Conservation (phyloP, 2,329 filamentous ascomycete genomes). For the Hypoxylon sp. region DNA sequence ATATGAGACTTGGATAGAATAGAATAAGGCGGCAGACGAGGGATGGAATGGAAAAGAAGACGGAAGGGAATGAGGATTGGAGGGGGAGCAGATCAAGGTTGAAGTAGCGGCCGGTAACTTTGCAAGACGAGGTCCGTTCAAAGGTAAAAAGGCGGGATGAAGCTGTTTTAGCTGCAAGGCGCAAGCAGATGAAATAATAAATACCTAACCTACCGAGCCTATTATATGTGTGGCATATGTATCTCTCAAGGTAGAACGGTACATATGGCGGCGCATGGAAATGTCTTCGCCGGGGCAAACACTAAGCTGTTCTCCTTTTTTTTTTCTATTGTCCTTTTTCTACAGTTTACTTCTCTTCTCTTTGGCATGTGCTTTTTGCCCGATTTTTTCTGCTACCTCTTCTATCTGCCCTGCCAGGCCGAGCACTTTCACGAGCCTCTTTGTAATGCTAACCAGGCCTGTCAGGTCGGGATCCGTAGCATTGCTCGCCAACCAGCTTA, state of each 20-base stretch:
- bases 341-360: background rate
- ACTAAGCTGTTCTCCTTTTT: constrained; percentile 4
- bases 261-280: background rate
- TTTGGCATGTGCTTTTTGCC: constrained; percentile 31
- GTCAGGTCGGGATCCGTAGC: background rate
- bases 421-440: background rate
- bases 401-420: background rate
- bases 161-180: constrained; percentile 11
- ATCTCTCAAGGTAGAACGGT: background rate
- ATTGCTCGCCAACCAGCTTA: constrained; percentile 2
- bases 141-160: constrained; percentile 26
- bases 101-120: constrained; percentile 27
- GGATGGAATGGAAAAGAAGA: constrained; percentile 10
- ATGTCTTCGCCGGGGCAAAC: background rate
- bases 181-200: constrained; percentile 29
- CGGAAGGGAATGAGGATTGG: constrained; percentile 4
- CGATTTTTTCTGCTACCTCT: background rate
- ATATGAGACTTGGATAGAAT: constrained; percentile 4
- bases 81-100: constrained; percentile 26
- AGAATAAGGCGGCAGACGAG: constrained; percentile 2
- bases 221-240: no score
- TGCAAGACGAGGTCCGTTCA: constrained; percentile 20
- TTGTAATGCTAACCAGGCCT: background rate
- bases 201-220: constrained; percentile 12
- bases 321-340: constrained; percentile 32